Base-by-base conservation (phyloP, 345 rosid species). In the Bruguiera sexangula region DNA sequence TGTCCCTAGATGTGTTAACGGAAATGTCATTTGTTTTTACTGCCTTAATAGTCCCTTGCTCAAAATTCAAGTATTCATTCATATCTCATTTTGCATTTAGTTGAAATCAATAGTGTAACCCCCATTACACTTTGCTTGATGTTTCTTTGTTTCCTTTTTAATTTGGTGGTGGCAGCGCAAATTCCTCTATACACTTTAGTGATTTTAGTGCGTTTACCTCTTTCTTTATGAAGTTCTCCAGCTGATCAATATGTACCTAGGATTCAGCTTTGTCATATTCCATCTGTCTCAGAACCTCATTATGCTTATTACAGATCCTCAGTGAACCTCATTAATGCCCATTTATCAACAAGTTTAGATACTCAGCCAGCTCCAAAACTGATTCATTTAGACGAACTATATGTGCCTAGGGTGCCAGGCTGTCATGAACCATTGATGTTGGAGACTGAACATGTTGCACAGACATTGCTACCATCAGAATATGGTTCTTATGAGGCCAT, bases 401-500 rank as follows among this genome's bases (percentile, higher is more conserved):
- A 31, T 60, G 62, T 16, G 29, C 21, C 63, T 57, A 21, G 53
- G 18, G 51, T 58, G 39, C 73, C 36, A 1, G 29, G 19, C 46
- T 34, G 43, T 67, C 65, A 56, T 74, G 46, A 10, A 30, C 73
- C 53, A 52, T 66, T 31, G 30, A n/a, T n/a, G 7, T 20, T 55
- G 60, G 63, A 27, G 43, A 48, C 65, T 75, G 72, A 51, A 62
- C 19, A 66, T 73, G 16, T 63, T 73, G 60, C 50, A 20, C 63
- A 53, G 26, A 22, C 50, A 21, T 54, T 69, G 64, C 46, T 67
- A 64, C 67, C 72, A 46, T 34, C 29, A 8, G 76, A 74, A n/a
- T 73, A 66, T 63, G 62, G 53, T 72, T 74, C 76, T 73, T 68
- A 73, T 66, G 78, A 66, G 73, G 56, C 72, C 62, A 65, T 16